Evolutionary conservation across 352 stramenopile species (phyloP).

Genomic region (Phytopythium boreale): DNA sequence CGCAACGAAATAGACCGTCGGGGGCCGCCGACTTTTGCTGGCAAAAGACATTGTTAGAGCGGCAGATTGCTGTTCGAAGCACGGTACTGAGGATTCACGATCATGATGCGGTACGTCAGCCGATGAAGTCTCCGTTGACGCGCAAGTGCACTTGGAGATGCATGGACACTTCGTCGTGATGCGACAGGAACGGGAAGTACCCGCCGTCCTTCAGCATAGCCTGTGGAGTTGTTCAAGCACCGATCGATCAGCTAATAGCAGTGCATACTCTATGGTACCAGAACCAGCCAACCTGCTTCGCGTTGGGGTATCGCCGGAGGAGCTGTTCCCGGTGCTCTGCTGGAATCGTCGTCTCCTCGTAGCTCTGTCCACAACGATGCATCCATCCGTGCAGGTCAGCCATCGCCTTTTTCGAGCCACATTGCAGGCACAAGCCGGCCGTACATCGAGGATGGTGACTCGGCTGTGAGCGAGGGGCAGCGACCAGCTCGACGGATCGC

Average conservation of each 20-base stretch:
- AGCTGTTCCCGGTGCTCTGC: constrained; percentile 35
- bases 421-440: constrained; percentile 2
- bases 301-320: constrained; percentile 36
- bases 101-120: constrained; percentile 11
- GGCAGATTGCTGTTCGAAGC: background rate
- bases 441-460: constrained; percentile 64
- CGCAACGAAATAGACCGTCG: background rate
- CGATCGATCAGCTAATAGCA: background rate
- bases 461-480: constrained; percentile 42
- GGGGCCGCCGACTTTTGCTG: background rate
- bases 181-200: constrained; percentile 72
- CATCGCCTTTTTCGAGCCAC: background rate
- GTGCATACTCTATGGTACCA: too few relatives aligned
- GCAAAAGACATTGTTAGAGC: background rate
- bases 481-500: constrained; percentile 45
- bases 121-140: constrained; percentile 44
- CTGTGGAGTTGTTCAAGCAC: constrained; percentile 15
- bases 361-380: constrained; percentile 28
- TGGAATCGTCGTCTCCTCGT: constrained; percentile 55
- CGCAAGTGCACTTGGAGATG: constrained; percentile 73
- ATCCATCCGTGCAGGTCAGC: background rate
- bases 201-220: constrained; percentile 64
- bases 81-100: too few relatives aligned
- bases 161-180: constrained; percentile 73
- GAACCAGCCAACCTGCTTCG: constrained; percentile 38